phyloP scores from a whole-genome alignment of 2,329 filamentous ascomycete genomes.

The Alternaria sp. region DNA sequence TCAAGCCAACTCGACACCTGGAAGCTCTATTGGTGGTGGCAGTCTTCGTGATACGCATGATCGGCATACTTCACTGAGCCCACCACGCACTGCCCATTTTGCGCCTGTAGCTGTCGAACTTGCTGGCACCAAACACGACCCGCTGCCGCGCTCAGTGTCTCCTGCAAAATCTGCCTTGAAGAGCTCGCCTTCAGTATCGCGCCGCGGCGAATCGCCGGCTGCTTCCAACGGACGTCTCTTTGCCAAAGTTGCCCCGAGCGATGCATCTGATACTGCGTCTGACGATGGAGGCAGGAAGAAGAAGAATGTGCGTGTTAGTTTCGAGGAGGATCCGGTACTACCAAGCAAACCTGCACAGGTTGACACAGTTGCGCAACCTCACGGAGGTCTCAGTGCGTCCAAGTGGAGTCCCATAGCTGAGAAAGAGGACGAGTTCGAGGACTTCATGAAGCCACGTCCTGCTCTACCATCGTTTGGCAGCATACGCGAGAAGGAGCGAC shows the following conservation, averaged over 20 bases:
- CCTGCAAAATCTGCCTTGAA: constrained; percentile 81
- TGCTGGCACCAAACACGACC: constrained; percentile 67
- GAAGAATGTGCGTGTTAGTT: constrained; percentile 75
- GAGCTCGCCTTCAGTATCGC: constrained; percentile 62
- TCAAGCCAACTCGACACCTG: constrained; percentile 9
- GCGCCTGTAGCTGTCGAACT: constrained; percentile 61
- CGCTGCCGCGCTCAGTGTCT: constrained; percentile 73
- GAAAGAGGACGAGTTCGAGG: constrained; percentile 68
- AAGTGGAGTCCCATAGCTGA: constrained; percentile 53
- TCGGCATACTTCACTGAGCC: constrained; percentile 60
- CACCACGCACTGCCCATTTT: constrained; percentile 72
- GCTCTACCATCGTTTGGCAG: constrained; percentile 78
- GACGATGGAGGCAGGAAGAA: constrained; percentile 45
- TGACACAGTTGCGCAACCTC: constrained; percentile 25
- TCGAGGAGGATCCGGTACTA: constrained; percentile 70
- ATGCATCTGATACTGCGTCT: constrained; percentile 64
- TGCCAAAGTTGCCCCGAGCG: constrained; percentile 57
- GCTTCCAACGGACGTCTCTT: constrained; percentile 58
- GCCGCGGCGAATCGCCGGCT: constrained; percentile 53
- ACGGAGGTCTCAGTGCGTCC: constrained; percentile 32
- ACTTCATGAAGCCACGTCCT: constrained; percentile 75
- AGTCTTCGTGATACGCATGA: constrained; percentile 31
- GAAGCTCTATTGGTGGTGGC: constrained; percentile 13
- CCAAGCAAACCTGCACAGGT: constrained; percentile 55
- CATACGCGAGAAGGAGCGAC: constrained; percentile 67